Evolutionary conservation across 345 rosid species (phyloP), one percentile per base, ranked within the genome.

Genomic region (Linum lewisii): DNA sequence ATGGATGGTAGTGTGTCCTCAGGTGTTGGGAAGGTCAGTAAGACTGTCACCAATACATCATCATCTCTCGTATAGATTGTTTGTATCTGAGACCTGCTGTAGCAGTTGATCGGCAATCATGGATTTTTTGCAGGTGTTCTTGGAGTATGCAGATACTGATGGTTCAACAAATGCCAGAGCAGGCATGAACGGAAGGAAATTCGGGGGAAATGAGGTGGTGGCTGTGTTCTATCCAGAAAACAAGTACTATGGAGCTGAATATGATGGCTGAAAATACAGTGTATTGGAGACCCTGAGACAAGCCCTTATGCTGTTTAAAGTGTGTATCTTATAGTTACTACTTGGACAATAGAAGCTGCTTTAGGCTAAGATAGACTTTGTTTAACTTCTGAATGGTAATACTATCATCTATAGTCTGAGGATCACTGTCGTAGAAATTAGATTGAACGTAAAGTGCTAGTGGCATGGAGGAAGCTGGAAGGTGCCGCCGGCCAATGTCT

Each of bases 11-110:
- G 60, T 57, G 34, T 77, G 37, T 63, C 75, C 6, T 71, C 89
- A 0, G 91, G 95, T 24, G 75, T 87, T 50, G 89, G 91, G 54
- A 87, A 82, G 91, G 95, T 86, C 37, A 51, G 76, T 71, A 23
- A 60, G 14, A 29, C 54, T n/a, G 57, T 37, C 36, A 36, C 59
- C 24, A 47, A 4, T 22, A 7, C 5, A 3, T 19, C 6, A 36
- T 15, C 49, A 23, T 10, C 19, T 51, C 8, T 5, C 54, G n/a
- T n/a, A n/a, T n/a, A n/a, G n/a, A 18, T 2, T 18, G 8, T 51
- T 14, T 37, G 29, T 60, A 29, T 13, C 36, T 60, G 42, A 24
- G 5, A 29, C 9, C 9, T 55, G 26, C n/a, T 19, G 45, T 15
- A 38, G 45, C 45, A 1, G 47, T 42, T 7, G 15, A 11, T 42